Conservation (phyloP, 73 alveolate genomes). For the Tetrahymena elliotti region DNA sequence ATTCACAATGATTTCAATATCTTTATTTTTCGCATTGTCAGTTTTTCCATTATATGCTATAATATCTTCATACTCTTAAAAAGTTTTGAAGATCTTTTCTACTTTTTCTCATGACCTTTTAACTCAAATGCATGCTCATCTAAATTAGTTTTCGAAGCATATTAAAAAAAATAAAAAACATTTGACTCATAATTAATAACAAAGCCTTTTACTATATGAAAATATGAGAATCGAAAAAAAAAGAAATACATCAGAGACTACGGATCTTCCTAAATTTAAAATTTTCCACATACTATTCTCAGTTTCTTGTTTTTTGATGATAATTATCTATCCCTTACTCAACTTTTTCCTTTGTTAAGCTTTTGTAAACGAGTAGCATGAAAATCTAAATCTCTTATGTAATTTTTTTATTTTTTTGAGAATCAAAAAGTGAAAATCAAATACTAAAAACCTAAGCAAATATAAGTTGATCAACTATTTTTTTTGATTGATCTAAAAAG, state of each 20-base stretch:
- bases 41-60: background rate
- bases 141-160: background rate
- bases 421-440: too few species aligned
- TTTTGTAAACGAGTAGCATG: background rate
- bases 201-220: background rate
- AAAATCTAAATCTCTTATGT: background rate
- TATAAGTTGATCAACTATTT: too few species aligned
- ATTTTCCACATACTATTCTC: background rate
- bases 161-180: background rate
- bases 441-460: too few species aligned
- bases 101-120: background rate
- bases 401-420: background rate
- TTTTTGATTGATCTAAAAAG: too few species aligned
- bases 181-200: background rate
- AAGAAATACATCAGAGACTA: background rate
- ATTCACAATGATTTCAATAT: background rate
- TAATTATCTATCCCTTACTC: background rate
- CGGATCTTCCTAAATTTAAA: background rate
- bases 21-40: background rate
- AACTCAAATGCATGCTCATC: background rate
- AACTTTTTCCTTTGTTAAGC: background rate
- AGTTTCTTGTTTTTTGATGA: background rate
- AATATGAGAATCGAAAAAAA: background rate
- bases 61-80: background rate
- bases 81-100: background rate